Conservation (phyloP, 768 basidiomycete species). For the Trametopsis cervina region DNA sequence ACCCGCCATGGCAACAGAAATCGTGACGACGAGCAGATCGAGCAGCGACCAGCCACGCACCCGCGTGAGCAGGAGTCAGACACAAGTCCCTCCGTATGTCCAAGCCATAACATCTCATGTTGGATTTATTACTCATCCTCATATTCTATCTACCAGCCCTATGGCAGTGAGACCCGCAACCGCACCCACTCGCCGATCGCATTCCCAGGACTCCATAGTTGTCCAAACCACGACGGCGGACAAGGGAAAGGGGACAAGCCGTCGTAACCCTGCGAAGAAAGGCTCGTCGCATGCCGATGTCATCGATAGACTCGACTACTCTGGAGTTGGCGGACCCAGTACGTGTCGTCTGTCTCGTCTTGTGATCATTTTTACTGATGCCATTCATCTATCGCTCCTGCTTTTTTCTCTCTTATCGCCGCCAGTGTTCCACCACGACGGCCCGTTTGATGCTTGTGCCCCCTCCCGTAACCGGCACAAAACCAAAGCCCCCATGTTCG, state of each 20-base stretch:
- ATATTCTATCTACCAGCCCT: conserved; percentile 15
- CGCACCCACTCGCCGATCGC: conserved; percentile 34
- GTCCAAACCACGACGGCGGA: conserved; percentile 33
- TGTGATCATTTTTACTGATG: conserved; percentile 4
- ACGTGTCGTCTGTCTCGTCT: conserved; percentile 27
- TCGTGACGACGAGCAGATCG: conserved; percentile 46
- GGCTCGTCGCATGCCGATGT: conserved; percentile 81
- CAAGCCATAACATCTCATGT: conserved; percentile 12
- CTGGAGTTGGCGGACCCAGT: conserved; percentile 74
- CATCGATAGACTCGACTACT: conserved; percentile 84
- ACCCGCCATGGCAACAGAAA: conserved; percentile 36
- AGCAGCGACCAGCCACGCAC: conserved; percentile 35
- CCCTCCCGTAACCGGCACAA: conserved; percentile 82
- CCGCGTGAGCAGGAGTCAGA: conserved; percentile 54
- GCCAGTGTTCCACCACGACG: conserved; percentile 87
- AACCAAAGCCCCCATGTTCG: conserved; percentile 76
- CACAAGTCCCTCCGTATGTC: conserved; percentile 37
- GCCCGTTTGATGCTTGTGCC: conserved; percentile 88
- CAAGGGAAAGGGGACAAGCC: conserved; percentile 37
- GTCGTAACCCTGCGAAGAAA: conserved; percentile 55
- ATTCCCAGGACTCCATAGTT: conserved; percentile 42
- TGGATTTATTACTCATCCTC: conserved; percentile 8
- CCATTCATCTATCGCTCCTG: no score
- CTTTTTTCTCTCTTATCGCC: conserved; percentile 14
- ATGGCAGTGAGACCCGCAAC: conserved; percentile 20